These are phyloP conservation scores for Rhododendron ovatum DNA, from an alignment of 148 eudicot genomes.

Conservation along the genomic window DNA sequence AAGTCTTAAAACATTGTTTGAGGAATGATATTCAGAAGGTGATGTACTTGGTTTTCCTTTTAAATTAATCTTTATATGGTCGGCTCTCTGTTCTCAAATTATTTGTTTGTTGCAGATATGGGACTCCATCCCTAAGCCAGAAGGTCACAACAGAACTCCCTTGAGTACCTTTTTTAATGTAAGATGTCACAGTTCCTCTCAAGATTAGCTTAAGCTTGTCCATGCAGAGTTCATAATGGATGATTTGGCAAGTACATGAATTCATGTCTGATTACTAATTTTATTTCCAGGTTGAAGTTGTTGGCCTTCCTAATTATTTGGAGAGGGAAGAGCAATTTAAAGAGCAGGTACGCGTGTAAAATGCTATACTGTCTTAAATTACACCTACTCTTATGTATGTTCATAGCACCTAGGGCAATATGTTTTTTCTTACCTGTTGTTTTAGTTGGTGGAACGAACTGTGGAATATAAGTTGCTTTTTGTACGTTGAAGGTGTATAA, in stretches of 20 bases:
- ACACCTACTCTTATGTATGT: not conserved
- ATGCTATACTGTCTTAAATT: not conserved
- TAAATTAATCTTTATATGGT: not conserved
- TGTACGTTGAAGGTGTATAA: conserved; percentile 56
- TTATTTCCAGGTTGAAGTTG: conserved; percentile 78
- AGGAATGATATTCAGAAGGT: conserved; percentile 97
- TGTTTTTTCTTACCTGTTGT: not conserved
- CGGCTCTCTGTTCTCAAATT: conserved; percentile 8
- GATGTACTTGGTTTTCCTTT: conserved; percentile 13
- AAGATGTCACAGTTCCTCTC: conserved; percentile 28
- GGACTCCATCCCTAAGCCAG: conserved; percentile 96
- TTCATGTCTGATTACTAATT: conserved; percentile 1
- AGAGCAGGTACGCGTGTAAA: conserved; percentile 61
- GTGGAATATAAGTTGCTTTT: not conserved
- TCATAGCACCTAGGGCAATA: not conserved
- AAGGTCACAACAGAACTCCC: conserved; percentile 82
- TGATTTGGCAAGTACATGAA: not conserved
- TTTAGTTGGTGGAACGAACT: not conserved
- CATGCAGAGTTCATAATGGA: not conserved
- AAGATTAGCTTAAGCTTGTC: conserved; percentile 10
- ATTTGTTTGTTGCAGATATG: conserved; percentile 53
- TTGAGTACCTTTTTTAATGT: conserved; percentile 90
- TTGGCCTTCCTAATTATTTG: conserved; percentile 83
- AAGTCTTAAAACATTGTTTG: conserved; percentile 77
- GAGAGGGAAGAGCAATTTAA: conserved; percentile 86